Conservation (phyloP, 2,329 filamentous ascomycete genomes). For the Fusarium veterinarium region DNA sequence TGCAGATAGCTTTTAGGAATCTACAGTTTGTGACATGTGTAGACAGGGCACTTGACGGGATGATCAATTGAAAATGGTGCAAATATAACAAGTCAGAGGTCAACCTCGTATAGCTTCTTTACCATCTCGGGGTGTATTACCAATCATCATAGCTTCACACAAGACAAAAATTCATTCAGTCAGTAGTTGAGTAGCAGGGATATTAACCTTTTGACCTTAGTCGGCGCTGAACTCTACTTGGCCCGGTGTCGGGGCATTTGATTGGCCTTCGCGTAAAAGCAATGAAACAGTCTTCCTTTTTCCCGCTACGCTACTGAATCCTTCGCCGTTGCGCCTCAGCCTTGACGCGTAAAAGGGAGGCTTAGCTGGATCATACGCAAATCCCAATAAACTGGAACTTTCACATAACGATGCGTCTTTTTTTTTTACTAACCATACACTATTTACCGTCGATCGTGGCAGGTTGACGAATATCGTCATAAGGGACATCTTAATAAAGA, state of each 20-base stretch:
- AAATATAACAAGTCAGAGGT: too few species aligned
- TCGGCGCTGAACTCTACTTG: neutral
- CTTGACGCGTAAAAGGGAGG: neutral
- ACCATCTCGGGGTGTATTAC: too few species aligned
- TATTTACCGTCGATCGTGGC: neutral
- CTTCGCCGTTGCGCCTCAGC: neutral
- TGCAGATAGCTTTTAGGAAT: too few species aligned
- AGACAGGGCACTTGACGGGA: too few species aligned
- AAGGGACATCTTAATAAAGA: neutral
- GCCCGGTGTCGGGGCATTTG: neutral
- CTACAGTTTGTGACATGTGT: too few species aligned
- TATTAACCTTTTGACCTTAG: neutral
- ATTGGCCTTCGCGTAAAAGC: neutral
- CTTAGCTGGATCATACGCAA: neutral
- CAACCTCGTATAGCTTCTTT: too few species aligned
- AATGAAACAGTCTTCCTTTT: neutral
- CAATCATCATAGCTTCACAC: too few species aligned
- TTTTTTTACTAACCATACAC: neutral
- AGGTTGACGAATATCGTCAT: neutral
- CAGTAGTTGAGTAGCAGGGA: neutral
- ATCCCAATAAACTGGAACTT: accelerated
- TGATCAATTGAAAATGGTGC: too few species aligned
- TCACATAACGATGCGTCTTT: neutral
- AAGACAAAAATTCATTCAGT: too few species aligned
- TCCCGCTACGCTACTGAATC: neutral